Percentiles rank a stretch among this genome's conserved stretches.
These are phyloP conservation scores for Backusella westeae DNA, from an alignment of 192 early-diverging fungal genomes.

Conservation along the genomic window DNA sequence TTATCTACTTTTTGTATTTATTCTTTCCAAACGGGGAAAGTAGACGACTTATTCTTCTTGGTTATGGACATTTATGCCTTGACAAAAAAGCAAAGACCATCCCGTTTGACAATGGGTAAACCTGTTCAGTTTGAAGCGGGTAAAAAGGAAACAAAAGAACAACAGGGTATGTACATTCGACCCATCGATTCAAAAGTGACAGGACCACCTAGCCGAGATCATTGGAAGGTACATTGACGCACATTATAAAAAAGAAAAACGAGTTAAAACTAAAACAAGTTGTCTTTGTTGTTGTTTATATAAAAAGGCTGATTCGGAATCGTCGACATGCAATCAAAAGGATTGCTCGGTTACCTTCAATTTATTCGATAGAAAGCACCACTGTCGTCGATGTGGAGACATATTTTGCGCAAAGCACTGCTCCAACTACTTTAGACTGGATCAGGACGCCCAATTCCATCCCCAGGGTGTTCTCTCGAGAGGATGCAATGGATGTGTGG, in stretches of 20 bases:
- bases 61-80: slow-evolving; percentile 34
- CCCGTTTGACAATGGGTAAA: slow-evolving; percentile 21
- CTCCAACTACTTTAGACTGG: slow-evolving; percentile 37
- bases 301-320: slow-evolving; percentile 34
- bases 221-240: slow-evolving; percentile 21
- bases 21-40: slow-evolving; percentile 5
- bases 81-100: slow-evolving; percentile 22
- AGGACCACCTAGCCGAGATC: slow-evolving; percentile 25
- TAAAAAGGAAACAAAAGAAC: neutral
- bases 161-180: neutral
- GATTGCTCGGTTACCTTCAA: slow-evolving; percentile 31
- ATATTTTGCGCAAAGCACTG: slow-evolving; percentile 42
- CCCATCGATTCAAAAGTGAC: slow-evolving; percentile 3
- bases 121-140: neutral
- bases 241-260: neutral
- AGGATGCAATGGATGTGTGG: slow-evolving; percentile 35
- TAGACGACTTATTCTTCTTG: slow-evolving; percentile 1
- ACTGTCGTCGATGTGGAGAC: slow-evolving; percentile 42
- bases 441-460: slow-evolving; percentile 35
- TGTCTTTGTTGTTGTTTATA: neutral
- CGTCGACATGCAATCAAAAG: slow-evolving; percentile 23
- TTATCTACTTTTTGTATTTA: neutral
- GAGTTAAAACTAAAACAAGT: neutral
- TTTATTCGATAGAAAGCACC: slow-evolving; percentile 39
- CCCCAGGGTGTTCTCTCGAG: slow-evolving; percentile 24